A percentile compares a stretch with the other conserved stretches of the same genome.
phyloP scores from a whole-genome alignment of 2,329 filamentous ascomycete genomes.

The Colletotrichum gigasporum region DNA sequence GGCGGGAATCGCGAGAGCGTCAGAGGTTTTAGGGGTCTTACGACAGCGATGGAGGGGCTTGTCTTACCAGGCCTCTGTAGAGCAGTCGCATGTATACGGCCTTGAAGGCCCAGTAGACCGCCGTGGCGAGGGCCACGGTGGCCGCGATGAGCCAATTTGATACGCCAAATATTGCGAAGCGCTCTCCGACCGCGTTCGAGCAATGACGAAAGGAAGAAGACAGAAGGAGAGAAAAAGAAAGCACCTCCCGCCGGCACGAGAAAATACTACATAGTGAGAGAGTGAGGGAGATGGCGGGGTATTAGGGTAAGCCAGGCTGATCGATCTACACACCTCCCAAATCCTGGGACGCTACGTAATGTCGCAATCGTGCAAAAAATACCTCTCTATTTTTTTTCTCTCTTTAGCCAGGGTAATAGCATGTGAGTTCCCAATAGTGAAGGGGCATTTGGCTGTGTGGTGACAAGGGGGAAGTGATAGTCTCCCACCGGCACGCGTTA shows the following conservation, averaged over 20 bases:
- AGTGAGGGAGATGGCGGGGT: not conserved
- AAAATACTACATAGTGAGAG: not conserved
- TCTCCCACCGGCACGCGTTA: not conserved
- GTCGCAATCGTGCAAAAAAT: not conserved
- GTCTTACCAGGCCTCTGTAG: constrained; percentile 28
- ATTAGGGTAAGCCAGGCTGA: constrained; percentile 8
- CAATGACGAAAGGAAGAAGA: not conserved
- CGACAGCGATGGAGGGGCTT: too few species aligned
- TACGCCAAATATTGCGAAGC: constrained; percentile 19
- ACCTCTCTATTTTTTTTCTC: not conserved
- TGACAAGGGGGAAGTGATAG: not conserved
- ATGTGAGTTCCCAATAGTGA: constrained; percentile 1
- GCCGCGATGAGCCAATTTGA: constrained; percentile 24
- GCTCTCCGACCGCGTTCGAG: not conserved
- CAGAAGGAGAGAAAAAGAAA: not conserved
- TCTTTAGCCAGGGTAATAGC: not conserved
- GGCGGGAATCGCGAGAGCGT: accelerated
- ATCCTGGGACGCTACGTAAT: not conserved
- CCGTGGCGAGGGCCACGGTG: constrained; percentile 21
- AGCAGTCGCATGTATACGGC: constrained; percentile 15
- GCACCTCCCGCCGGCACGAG: not conserved
- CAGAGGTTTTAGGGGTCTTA: too few species aligned
- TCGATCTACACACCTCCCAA: not conserved
- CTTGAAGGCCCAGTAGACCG: constrained; percentile 25
- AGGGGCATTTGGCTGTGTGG: not conserved